Percentiles rank a stretch among this genome's conserved stretches.
Conservation (phyloP, 441 rosid genomes). For the Populus hybrid region DNA sequence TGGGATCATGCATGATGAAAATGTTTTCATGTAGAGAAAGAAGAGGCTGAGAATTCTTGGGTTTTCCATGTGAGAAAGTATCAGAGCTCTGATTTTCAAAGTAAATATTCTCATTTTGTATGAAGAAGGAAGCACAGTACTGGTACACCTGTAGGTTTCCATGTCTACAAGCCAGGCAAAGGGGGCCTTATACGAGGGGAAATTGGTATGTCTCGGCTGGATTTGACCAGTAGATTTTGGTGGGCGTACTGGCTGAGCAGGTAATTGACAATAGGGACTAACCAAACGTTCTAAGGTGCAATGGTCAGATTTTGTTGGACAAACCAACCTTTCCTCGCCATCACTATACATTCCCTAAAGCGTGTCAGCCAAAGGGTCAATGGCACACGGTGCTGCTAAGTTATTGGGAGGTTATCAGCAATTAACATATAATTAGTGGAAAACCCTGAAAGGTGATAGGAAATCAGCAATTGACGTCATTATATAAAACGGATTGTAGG, state of each 20-base stretch:
- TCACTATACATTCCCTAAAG: neutral
- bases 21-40: neutral
- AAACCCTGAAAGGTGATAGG: too few relatives aligned
- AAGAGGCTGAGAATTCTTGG: neutral
- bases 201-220: neutral
- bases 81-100: neutral
- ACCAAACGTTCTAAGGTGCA: constrained; percentile 45
- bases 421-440: too few relatives aligned
- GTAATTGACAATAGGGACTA: constrained; percentile 4
- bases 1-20: neutral
- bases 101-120: neutral
- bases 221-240: constrained; percentile 37
- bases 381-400: neutral
- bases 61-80: neutral
- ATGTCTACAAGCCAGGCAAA: neutral
- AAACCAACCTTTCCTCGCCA: constrained; percentile 37
- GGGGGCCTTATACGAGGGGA: neutral
- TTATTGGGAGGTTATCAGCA: too few relatives aligned
- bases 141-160: neutral
- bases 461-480: too few relatives aligned
- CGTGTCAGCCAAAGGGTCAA: neutral
- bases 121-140: neutral
- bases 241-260: constrained; percentile 12
- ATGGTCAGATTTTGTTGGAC: constrained; percentile 37
- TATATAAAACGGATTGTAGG: too few relatives aligned